These are phyloP conservation scores for Coemansia sp. DNA, from an alignment of 192 early-diverging fungal genomes.

Conservation along the genomic window DNA sequence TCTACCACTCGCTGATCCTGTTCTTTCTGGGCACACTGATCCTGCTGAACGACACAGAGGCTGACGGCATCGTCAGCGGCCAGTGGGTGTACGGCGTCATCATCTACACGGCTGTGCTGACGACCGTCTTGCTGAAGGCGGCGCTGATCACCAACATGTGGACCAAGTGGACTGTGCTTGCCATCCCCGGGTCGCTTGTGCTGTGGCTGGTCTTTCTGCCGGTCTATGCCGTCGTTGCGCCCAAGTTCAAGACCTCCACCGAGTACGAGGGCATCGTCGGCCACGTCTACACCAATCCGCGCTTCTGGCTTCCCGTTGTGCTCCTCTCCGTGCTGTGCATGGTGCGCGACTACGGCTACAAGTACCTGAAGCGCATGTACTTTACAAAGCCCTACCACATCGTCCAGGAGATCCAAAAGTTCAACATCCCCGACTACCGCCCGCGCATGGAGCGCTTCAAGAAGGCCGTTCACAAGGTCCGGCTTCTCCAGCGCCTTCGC, in stretches of 20 bases:
- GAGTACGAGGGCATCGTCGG: slow-evolving; percentile 77
- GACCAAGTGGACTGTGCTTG: slow-evolving; percentile 93
- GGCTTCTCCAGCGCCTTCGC: slow-evolving; percentile 89
- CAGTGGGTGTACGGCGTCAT: slow-evolving; percentile 92
- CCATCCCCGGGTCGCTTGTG: slow-evolving; percentile 85
- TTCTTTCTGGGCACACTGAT: slow-evolving; percentile 71
- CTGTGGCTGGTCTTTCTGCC: slow-evolving; percentile 91
- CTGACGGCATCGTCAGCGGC: slow-evolving; percentile 73
- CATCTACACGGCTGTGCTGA: slow-evolving; percentile 86
- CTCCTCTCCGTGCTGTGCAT: slow-evolving; percentile 84
- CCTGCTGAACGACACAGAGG: slow-evolving; percentile 68
- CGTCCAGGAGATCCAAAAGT: slow-evolving; percentile 99
- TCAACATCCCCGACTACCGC: slow-evolving; percentile 97
- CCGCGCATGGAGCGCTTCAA: slow-evolving; percentile 98
- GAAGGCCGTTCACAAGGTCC: slow-evolving; percentile 98
- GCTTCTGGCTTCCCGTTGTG: slow-evolving; percentile 88
- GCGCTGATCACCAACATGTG: slow-evolving; percentile 87
- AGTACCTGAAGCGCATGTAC: slow-evolving; percentile 86
- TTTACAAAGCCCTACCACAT: slow-evolving; percentile 87
- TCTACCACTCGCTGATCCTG: slow-evolving; percentile 87
- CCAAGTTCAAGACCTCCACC: slow-evolving; percentile 65
- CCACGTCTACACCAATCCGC: slow-evolving; percentile 64
- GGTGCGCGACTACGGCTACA: slow-evolving; percentile 91
- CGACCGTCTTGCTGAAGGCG: slow-evolving; percentile 89
- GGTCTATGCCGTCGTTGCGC: slow-evolving; percentile 76